phyloP scores from a whole-genome alignment of 2,329 filamentous ascomycete genomes.

The Pestalotiopsis sp. region DNA sequence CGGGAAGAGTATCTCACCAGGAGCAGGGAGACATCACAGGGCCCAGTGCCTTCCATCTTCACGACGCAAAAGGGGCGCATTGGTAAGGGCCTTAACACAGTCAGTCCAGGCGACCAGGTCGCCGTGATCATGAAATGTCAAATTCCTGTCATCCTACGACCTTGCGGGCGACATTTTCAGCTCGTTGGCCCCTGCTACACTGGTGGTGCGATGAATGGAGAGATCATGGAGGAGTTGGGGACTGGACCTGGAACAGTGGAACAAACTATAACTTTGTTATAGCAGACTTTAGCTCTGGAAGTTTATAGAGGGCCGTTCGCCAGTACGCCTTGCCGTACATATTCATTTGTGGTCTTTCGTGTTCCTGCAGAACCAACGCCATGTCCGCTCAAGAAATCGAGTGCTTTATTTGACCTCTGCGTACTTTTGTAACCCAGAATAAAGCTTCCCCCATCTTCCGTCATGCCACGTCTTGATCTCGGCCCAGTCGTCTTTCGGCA shows the following conservation, averaged over 20 bases:
- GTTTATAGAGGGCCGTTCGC: no score
- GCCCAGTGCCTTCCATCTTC: neutral
- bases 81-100: neutral
- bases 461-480: conserved; percentile 28
- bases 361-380: no score
- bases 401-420: neutral
- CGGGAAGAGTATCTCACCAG: neutral
- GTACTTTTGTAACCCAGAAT: conserved; percentile 22
- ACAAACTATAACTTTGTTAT: neutral
- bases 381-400: no score
- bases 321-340: no score
- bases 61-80: neutral
- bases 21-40: neutral
- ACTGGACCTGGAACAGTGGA: neutral
- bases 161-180: neutral
- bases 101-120: neutral
- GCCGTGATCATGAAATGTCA: neutral
- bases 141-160: conserved; percentile 2
- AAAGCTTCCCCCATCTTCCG: conserved; percentile 23
- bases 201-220: neutral
- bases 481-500: conserved; percentile 25
- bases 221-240: neutral
- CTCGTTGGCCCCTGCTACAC: conserved; percentile 10
- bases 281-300: no score
- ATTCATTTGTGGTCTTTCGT: no score